Base-by-base conservation (phyloP, 2,329 filamentous ascomycete species). In the Dothistroma pini region DNA sequence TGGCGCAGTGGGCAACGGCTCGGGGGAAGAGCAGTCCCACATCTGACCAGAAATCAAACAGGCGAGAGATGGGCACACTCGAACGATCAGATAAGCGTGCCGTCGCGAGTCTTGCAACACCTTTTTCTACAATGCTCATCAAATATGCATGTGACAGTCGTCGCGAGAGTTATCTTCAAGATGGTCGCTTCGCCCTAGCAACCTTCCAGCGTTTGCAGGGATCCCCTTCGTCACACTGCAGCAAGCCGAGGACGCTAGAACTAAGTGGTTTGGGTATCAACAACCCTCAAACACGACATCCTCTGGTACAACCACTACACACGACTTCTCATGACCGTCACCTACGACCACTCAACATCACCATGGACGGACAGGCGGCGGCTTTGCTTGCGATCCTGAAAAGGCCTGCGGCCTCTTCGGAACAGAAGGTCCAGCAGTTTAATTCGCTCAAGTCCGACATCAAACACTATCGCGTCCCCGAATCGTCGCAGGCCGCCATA, bases 381-480 rank as follows among this genome's bases (percentile, higher is more conserved):
- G 79, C 80, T 63, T 78, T 86, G 62, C 74, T 86, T 66, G 78
- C 77, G 60, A 77, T 80, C 56, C 77, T 85, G 64, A 84, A 84
- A 72, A 82, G 83, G 74, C 83, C 85, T 68, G 89, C 90, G 69
- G 82, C 84, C 41, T 82, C 86, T 54, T 80, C 90, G 69, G 89
- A 93, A 70, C 77, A 82, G 56, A 92, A 92, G 74, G 83, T 91
- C 65, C 81, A 85, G 66, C 83, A 85, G 57, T 85, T 96, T 69
- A 90, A 86, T 62, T 82, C 80, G 70, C 81, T 93, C 76, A 96
- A 96, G 78, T 92, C 90, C 49, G 85, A 87, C 74, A 96, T 96
- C 81, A 96, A 96, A 76, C 92, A 96, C 76, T 89, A 90, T 74
- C 92, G 92, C 79, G 90, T 96, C 51, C 91, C 91, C 63, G 91